Evolutionary conservation across 2,329 filamentous ascomycete species (phyloP), one percentile per base, ranked within the genome.

Genomic region (Aphanocladium album): DNA sequence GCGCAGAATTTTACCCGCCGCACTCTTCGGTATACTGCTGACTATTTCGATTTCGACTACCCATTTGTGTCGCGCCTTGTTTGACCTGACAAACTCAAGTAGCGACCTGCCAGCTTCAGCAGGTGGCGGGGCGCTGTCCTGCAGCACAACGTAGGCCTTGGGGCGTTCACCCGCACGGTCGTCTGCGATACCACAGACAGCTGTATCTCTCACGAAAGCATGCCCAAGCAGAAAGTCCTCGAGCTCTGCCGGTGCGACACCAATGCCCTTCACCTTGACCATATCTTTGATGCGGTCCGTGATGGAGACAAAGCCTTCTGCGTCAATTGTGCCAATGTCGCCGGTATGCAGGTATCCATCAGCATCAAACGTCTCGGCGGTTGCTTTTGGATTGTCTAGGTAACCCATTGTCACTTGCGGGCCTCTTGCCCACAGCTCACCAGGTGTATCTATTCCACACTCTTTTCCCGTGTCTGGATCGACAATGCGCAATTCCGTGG

Each of bases 211-310:
- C 0, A 88, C 80, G 16, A 76, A 76, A 0, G 72, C 67, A 62
- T 88, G 83, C 0, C 83, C 80, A 1, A 87, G 76, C n/a, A 88
- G 70, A 2, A 83, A 67, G 64, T 87, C 83, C 66, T 89, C 85
- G 0, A 89, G 74, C 67, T 88, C 86, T 0, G 85, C 85, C 0
- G 86, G 85, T 7, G 85, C 82, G 8, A 87, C 82, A 5, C 79
- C 80, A 39, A 86, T 81, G 0, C 85, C 85, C 63, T 87, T 87
- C 11, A 88, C 84, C 68, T 88, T 88, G 71, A 88, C 85, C 77
- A 88, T 82, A 70, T 88, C 85, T 73, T 89, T 89, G 69, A 88
- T 83, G 0, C 85, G 78, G 66, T 88, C 85, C 1, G 78, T 77
- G 60, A 86, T 84, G 30, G 79, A 78, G 11, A 88, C 74, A 64